Evolutionary conservation across 305 asterid species (phyloP).

Genomic region (Ajuga reptans): DNA sequence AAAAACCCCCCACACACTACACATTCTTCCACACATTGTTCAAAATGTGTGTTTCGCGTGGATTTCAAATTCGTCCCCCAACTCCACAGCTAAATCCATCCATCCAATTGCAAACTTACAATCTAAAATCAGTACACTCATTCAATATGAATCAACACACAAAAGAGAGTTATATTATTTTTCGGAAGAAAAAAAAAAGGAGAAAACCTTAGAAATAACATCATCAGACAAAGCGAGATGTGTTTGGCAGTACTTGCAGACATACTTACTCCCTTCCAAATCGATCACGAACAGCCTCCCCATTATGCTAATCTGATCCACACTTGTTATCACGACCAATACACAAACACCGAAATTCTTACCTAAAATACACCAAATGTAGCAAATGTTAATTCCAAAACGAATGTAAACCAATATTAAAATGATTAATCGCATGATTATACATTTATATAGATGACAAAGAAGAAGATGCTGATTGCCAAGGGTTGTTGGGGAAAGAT

Average conservation of each 20-base stretch:
- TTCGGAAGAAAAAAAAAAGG: not conserved
- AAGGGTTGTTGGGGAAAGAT: conserved; percentile 18
- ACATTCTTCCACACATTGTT: too few species aligned
- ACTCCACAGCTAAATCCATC: too few species aligned
- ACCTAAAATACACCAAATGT: conserved; percentile 13
- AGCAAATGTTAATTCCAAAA: not conserved
- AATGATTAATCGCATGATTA: not conserved
- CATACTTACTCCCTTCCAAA: conserved; percentile 43
- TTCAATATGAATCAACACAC: not conserved
- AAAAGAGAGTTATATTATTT: not conserved
- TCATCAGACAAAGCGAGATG: conserved; percentile 49
- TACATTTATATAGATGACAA: not conserved
- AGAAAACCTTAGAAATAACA: conserved; percentile 48
- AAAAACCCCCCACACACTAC: too few species aligned
- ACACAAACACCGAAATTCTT: conserved; percentile 17
- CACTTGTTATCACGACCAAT: conserved; percentile 11
- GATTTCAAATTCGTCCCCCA: too few species aligned
- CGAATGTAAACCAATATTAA: not conserved
- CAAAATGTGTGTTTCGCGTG: too few species aligned
- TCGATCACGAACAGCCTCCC: conserved; percentile 41
- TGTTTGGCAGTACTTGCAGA: conserved; percentile 54
- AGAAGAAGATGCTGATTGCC: conserved; percentile 17
- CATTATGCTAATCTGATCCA: conserved; percentile 27
- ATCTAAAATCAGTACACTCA: not conserved
- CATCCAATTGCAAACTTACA: too few species aligned